Percentiles rank a stretch among this genome's conserved stretches.
phyloP scores from a whole-genome alignment of 2,329 filamentous ascomycete genomes.

The Penicillium sp. region DNA sequence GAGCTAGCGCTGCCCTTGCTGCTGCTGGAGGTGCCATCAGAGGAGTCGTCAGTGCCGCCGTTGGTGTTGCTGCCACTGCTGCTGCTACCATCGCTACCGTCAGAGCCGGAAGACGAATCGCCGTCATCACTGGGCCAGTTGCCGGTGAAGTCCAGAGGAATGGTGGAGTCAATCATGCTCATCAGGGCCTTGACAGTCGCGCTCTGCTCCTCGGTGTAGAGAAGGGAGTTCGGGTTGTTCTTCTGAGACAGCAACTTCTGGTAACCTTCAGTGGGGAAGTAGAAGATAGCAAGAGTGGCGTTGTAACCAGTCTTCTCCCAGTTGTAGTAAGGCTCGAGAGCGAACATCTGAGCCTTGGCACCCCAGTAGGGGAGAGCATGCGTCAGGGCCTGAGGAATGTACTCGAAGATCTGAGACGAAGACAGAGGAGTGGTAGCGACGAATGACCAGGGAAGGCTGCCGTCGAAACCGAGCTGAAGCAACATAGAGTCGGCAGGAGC shows the following conservation, averaged over 20 bases:
- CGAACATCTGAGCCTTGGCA: conserved; percentile 64
- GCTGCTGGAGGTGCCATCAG: conserved; percentile 51
- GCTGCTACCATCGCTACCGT: not conserved
- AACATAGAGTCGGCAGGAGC: conserved; percentile 66
- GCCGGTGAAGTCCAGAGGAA: conserved; percentile 61
- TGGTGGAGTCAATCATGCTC: conserved; percentile 77
- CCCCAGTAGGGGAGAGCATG: conserved; percentile 56
- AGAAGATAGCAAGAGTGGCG: conserved; percentile 75
- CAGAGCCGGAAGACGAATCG: conserved; percentile 29
- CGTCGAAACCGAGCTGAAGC: conserved; percentile 83
- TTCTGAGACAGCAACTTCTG: conserved; percentile 69
- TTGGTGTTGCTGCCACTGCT: conserved; percentile 31
- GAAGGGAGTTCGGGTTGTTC: conserved; percentile 66
- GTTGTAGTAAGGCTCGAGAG: conserved; percentile 76
- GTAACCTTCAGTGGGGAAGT: conserved; percentile 71
- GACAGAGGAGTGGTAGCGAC: conserved; percentile 71
- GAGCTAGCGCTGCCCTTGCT: conserved; percentile 47
- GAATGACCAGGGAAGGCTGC: conserved; percentile 79
- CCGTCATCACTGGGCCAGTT: conserved; percentile 24
- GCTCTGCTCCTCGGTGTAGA: conserved; percentile 69
- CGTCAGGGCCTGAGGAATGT: conserved; percentile 69
- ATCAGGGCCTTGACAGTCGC: conserved; percentile 71
- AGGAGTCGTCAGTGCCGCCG: conserved; percentile 31
- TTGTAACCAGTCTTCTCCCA: conserved; percentile 68
- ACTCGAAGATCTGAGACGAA: conserved; percentile 81